These are phyloP conservation scores for Claviceps sp. DNA, from an alignment of 2,329 filamentous ascomycete species.

Conservation along the genomic window DNA sequence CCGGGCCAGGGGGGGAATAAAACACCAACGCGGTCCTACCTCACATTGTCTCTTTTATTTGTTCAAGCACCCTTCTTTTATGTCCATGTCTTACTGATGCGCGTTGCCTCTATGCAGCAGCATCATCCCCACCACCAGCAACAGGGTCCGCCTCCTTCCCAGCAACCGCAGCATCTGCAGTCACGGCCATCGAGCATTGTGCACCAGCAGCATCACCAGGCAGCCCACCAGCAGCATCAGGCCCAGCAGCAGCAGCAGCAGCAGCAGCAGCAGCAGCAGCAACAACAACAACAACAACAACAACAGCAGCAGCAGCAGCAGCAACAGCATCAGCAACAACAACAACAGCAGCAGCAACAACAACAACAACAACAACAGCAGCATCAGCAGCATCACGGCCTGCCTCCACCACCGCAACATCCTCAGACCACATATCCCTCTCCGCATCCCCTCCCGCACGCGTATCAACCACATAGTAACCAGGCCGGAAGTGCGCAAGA, in stretches of 20 bases:
- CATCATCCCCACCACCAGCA: slow-evolving; percentile 63
- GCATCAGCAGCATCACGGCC: slow-evolving; percentile 25
- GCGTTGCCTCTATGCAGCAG: slow-evolving; percentile 48
- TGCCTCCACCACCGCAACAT: slow-evolving; percentile 30
- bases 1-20: slow-evolving; percentile 28
- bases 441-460: slow-evolving; percentile 48
- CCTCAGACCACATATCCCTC: slow-evolving; percentile 57
- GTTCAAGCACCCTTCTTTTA: slow-evolving; percentile 20
- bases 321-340: slow-evolving; percentile 53
- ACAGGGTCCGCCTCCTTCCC: slow-evolving; percentile 55
- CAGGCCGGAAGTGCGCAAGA: slow-evolving; percentile 54
- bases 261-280: no score
- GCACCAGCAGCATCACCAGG: slow-evolving; percentile 41
- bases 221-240: slow-evolving; percentile 36
- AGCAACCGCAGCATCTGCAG: slow-evolving; percentile 42
- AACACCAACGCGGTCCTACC: slow-evolving; percentile 35
- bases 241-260: slow-evolving; percentile 44
- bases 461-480: slow-evolving; percentile 52
- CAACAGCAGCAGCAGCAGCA: slow-evolving; percentile 29
- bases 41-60: slow-evolving; percentile 25
- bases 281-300: slow-evolving; percentile 54
- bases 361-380: slow-evolving; percentile 52
- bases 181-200: slow-evolving; percentile 59
- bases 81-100: slow-evolving; percentile 39
- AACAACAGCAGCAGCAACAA: slow-evolving; percentile 20